phyloP scores from a whole-genome alignment of 305 asterid species.

The Fraxinus nigra region DNA sequence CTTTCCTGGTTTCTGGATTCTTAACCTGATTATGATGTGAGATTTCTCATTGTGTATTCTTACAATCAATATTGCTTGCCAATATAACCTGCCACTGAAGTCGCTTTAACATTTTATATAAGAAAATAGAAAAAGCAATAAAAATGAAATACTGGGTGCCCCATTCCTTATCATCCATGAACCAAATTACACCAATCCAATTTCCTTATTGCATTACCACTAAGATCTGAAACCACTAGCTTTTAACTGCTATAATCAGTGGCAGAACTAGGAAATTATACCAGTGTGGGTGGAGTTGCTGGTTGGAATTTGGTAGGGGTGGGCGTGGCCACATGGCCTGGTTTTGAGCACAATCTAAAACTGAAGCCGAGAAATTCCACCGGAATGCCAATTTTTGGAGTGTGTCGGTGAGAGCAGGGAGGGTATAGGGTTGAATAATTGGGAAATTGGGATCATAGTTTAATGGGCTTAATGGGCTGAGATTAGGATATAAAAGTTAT shows the following conservation, averaged over 20 bases:
- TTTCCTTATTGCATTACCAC: neutral
- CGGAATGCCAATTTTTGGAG: neutral
- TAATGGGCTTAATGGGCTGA: neutral
- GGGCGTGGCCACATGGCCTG: neutral
- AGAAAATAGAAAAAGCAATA: neutral
- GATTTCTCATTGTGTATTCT: neutral
- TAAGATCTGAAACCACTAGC: neutral
- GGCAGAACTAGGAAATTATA: neutral
- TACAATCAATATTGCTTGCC: neutral
- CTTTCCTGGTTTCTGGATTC: neutral
- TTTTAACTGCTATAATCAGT: neutral
- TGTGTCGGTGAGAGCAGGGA: neutral
- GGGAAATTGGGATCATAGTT: neutral
- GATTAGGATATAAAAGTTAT: neutral
- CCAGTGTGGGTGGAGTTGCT: neutral
- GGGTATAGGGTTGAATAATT: neutral
- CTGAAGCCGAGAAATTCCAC: neutral
- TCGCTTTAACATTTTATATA: neutral
- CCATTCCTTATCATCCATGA: neutral
- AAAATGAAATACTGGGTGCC: neutral
- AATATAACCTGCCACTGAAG: neutral
- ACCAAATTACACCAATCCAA: neutral
- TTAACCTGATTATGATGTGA: neutral
- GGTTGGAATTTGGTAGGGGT: neutral
- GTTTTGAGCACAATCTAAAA: neutral